Base-by-base conservation (phyloP, 1,284 basidiomycete genomes). In the Fistulina hepatica region DNA sequence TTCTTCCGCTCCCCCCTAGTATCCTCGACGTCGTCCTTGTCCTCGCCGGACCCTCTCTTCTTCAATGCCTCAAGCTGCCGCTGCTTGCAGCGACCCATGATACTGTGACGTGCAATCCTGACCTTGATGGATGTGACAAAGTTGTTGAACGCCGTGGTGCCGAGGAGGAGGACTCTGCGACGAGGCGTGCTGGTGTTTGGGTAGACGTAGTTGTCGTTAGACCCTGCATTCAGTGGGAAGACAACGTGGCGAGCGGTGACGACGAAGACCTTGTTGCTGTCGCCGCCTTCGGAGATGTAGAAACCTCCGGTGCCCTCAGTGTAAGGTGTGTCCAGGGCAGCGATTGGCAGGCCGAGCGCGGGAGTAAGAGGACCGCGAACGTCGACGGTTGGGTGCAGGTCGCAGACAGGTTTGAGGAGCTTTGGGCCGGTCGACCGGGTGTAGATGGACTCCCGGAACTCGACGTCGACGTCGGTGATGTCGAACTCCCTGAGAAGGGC, bases 301-400 rank as follows among this genome's bases (percentile, higher is more conserved):
- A 64, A 47, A 6, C 53, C 55, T 7, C 47, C 52, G 15, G 59
- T 63, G 2, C 60, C 62, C 39, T 57, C 50, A 23, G 37, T 11
- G 34, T 42, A 27, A 19, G 44, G 44, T 8, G 47, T 53, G 9
- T 41, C 43, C 36, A 47, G 21, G 36, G 46, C 16, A 51, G 48
- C 48, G 45, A 65, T 63, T 19, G 42, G 44, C 39, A 63, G 44
- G 17, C 61, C 52, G 32, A 64, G 54, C 7, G 53, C 33, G 26
- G 57, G 40, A 33, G 62, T 58, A 21, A 64, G 45, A 15, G 57
- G 55, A 15, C 48, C 37, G 39, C 49, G 49, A 32, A 58, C 44
- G 25, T 54, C 48, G 19, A 41, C 49, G 24, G 46, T 51, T 33
- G 50, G 25, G 47, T 58, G 32, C 12, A 36, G 10, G 38, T 26